Evolutionary conservation across 768 basidiomycete genomes (phyloP).

Genomic region (Russula sp.): DNA sequence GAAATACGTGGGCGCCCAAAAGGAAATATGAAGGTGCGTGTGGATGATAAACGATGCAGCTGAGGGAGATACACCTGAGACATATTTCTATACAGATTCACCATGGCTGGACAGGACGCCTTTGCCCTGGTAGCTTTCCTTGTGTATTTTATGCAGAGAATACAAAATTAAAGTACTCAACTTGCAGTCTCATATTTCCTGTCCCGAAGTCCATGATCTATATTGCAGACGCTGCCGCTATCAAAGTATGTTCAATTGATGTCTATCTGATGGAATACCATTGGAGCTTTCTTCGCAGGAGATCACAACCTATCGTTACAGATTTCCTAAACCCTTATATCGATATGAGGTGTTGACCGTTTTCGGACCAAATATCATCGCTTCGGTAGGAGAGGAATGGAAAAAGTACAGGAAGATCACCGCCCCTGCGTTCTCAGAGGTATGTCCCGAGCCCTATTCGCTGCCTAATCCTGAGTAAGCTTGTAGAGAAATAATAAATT

Average conservation of each 20-base stretch:
- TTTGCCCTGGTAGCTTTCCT: neutral
- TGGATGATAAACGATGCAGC: neutral
- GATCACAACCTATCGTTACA: slow-evolving; percentile 45
- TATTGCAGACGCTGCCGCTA: slow-evolving; percentile 23
- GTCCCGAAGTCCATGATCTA: neutral
- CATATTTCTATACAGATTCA: slow-evolving; percentile 10
- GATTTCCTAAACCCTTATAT: slow-evolving; percentile 56
- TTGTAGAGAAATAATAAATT: slow-evolving; percentile 39
- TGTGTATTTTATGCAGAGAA: neutral
- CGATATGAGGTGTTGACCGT: slow-evolving; percentile 45
- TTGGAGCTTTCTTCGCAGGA: slow-evolving; percentile 41
- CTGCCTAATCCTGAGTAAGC: neutral
- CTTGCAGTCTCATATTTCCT: slow-evolving; percentile 15
- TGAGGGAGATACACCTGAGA: neutral
- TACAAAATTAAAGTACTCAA: neutral
- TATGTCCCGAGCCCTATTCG: slow-evolving; percentile 27
- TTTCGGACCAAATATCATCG: slow-evolving; percentile 61
- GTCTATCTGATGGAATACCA: neutral
- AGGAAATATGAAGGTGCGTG: slow-evolving; percentile 12
- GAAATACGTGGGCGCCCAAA: neutral
- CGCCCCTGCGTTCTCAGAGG: slow-evolving; percentile 64
- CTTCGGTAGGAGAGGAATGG: slow-evolving; percentile 62
- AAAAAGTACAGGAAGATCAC: slow-evolving; percentile 60
- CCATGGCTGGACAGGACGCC: slow-evolving; percentile 19
- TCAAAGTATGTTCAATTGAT: slow-evolving; percentile 12